Evolutionary conservation across 1,139 yeast species (phyloP).

Genomic region (Yamadazyma triangularis): DNA sequence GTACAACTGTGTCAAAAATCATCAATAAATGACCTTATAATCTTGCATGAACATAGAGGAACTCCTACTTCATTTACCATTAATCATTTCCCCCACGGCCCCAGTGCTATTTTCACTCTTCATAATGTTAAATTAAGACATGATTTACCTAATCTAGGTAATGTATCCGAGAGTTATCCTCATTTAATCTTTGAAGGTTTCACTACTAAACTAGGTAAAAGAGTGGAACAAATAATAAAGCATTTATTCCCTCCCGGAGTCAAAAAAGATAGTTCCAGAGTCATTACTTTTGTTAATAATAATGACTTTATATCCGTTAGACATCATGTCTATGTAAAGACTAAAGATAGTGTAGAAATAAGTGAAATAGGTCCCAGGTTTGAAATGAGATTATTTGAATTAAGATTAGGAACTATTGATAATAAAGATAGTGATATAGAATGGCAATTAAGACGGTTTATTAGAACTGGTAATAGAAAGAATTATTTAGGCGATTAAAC

Average conservation of each 20-base stretch:
- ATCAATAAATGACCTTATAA: slow-evolving; percentile 74
- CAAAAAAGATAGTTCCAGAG: slow-evolving; percentile 81
- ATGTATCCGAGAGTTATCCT: slow-evolving; percentile 87
- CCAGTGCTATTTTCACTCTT: slow-evolving; percentile 88
- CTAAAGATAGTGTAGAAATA: slow-evolving; percentile 83
- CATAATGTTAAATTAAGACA: slow-evolving; percentile 95
- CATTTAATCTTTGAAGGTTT: slow-evolving; percentile 92
- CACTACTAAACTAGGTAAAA: slow-evolving; percentile 73
- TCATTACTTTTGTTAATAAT: slow-evolving; percentile 82
- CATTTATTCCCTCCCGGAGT: slow-evolving; percentile 98
- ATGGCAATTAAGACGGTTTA: slow-evolving; percentile 91
- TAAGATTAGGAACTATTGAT: slow-evolving; percentile 85
- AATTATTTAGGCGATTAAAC: slow-evolving; percentile 53
- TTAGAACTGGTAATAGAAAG: slow-evolving; percentile 92
- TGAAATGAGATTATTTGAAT: slow-evolving; percentile 89
- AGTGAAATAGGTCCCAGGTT: slow-evolving; percentile 98
- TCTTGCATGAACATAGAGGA: slow-evolving; percentile 96
- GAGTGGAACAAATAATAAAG: slow-evolving; percentile 77
- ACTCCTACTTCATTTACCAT: slow-evolving; percentile 91
- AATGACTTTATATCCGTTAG: slow-evolving; percentile 92
- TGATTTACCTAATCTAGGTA: slow-evolving; percentile 83
- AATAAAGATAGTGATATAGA: slow-evolving; percentile 97
- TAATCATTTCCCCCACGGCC: slow-evolving; percentile 97
- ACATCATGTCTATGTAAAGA: slow-evolving; percentile 89
- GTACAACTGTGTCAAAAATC: slow-evolving; percentile 74